Evolutionary conservation across 805 yeast genomes (phyloP).

Genomic region (Ogataea nonfermentans): DNA sequence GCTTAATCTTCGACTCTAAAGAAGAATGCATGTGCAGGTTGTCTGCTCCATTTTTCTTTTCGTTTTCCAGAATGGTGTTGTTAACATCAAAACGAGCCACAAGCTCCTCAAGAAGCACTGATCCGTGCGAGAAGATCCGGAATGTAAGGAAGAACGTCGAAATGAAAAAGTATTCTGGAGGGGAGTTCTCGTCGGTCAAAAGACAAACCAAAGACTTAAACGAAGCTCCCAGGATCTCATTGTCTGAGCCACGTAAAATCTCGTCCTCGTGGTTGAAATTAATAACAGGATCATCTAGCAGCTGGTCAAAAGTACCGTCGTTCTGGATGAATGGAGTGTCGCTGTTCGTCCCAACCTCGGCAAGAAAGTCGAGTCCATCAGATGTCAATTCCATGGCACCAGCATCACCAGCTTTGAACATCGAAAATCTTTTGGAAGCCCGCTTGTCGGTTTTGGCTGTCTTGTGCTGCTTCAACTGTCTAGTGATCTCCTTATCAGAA

Average conservation of each 20-base stretch:
- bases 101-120: slow-evolving; percentile 65
- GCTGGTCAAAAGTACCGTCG: slow-evolving; percentile 25
- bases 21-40: slow-evolving; percentile 36
- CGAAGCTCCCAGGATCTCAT: slow-evolving; percentile 64
- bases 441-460: slow-evolving; percentile 20
- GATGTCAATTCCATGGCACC: slow-evolving; percentile 47
- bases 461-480: slow-evolving; percentile 28
- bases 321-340: slow-evolving; percentile 31
- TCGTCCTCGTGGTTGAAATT: slow-evolving; percentile 38
- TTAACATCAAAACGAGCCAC: slow-evolving; percentile 61
- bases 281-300: slow-evolving; percentile 10
- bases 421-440: slow-evolving; percentile 45
- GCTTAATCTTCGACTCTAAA: slow-evolving; percentile 46
- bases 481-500: slow-evolving; percentile 36
- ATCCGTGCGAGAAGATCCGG: slow-evolving; percentile 65
- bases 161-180: slow-evolving; percentile 65
- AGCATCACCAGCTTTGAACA: slow-evolving; percentile 49
- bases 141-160: slow-evolving; percentile 78
- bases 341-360: slow-evolving; percentile 27
- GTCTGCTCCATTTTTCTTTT: slow-evolving; percentile 22
- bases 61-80: slow-evolving; percentile 35
- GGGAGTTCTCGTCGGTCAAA: slow-evolving; percentile 60
- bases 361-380: slow-evolving; percentile 46
- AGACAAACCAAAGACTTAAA: slow-evolving; percentile 65
- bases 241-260: slow-evolving; percentile 48